Evolutionary conservation across 805 yeast genomes (phyloP).

Genomic region (Metschnikowia noctiluminum): DNA sequence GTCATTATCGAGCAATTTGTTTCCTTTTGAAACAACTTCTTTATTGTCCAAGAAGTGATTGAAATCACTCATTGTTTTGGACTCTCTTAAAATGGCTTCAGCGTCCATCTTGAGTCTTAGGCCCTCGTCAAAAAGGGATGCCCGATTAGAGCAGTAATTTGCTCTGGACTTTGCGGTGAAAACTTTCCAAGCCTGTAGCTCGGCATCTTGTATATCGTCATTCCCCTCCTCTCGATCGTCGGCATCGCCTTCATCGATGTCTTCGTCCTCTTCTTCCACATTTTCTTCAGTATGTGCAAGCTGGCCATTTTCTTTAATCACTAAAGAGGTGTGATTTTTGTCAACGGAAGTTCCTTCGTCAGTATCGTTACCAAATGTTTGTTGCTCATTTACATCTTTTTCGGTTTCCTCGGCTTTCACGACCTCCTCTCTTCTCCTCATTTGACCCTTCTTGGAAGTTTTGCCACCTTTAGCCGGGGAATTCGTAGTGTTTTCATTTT

Average conservation of each 20-base stretch:
- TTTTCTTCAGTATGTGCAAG: constrained; percentile 22
- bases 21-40: constrained; percentile 41
- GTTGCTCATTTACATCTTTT: background rate
- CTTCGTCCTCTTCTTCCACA: constrained; percentile 45
- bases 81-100: constrained; percentile 64
- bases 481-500: constrained; percentile 21
- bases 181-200: constrained; percentile 79
- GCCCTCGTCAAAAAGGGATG: constrained; percentile 58
- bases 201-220: constrained; percentile 70
- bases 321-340: constrained; percentile 11
- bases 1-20: constrained; percentile 49
- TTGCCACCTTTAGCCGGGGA: constrained; percentile 31
- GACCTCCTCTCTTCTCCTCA: constrained; percentile 34
- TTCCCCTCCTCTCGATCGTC: constrained; percentile 35
- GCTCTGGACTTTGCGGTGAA: constrained; percentile 77
- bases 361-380: constrained; percentile 4
- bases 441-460: constrained; percentile 38
- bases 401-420: constrained; percentile 26
- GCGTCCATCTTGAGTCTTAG: constrained; percentile 60
- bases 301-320: constrained; percentile 6
- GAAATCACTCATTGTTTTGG: constrained; percentile 64
- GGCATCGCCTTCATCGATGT: constrained; percentile 34
- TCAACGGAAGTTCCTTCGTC: constrained; percentile 12
- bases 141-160: constrained; percentile 65
- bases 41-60: constrained; percentile 41